These are phyloP conservation scores for Arctium minus DNA, from an alignment of 129 eudicot genomes.

Conservation along the genomic window DNA sequence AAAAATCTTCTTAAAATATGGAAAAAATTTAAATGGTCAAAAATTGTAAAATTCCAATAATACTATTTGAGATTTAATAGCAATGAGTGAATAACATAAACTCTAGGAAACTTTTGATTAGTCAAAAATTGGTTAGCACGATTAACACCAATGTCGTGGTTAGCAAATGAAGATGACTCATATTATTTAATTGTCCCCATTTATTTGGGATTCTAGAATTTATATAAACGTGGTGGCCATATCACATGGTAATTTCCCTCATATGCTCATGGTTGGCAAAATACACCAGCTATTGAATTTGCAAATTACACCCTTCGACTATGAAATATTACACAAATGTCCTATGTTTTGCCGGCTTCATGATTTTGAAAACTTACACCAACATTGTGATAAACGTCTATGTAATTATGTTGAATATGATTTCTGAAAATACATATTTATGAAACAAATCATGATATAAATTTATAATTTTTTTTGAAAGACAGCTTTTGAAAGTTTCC, in stretches of 20 bases:
- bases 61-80: too few relatives aligned
- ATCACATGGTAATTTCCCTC: conserved; percentile 2
- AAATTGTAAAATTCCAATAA: too few relatives aligned
- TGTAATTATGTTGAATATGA: background rate
- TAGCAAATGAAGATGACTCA: too few relatives aligned
- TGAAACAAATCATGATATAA: background rate
- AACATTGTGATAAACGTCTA: background rate
- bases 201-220: conserved; percentile 1
- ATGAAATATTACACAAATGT: background rate
- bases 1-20: too few relatives aligned
- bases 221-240: conserved; percentile 18
- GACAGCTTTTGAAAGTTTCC: too few relatives aligned
- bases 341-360: background rate
- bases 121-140: too few relatives aligned
- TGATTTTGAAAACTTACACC: background rate
- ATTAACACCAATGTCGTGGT: too few relatives aligned
- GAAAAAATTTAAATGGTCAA: too few relatives aligned
- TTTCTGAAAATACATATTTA: background rate
- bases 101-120: too few relatives aligned
- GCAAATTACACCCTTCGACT: background rate
- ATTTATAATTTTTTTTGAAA: too few relatives aligned
- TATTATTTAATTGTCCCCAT: background rate
- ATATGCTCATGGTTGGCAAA: background rate
- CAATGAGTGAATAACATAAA: too few relatives aligned
- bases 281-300: conserved; percentile 1